These are phyloP conservation scores for Pseudozyma flocculosa DNA, from an alignment of 1,284 basidiomycete species.

Conservation along the genomic window DNA sequence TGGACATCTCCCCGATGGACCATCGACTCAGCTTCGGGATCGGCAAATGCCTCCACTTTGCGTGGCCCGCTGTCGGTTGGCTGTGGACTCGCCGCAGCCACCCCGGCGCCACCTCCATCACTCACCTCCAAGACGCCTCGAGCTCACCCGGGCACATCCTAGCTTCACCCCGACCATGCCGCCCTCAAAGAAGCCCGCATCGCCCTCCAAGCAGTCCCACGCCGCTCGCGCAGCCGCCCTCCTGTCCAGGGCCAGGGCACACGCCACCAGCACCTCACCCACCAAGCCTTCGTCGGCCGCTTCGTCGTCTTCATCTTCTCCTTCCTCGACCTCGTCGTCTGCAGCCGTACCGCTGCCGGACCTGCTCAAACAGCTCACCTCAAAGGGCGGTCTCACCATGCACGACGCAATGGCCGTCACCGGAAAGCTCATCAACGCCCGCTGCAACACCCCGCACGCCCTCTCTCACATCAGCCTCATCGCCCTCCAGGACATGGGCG, in stretches of 20 bases:
- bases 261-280: constrained; percentile 13
- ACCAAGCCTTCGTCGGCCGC: constrained; percentile 4
- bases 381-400: constrained; percentile 33
- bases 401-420: constrained; percentile 43
- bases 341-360: constrained; percentile 25
- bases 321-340: background rate
- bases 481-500: constrained; percentile 37
- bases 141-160: no score
- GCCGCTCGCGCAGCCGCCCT: constrained; percentile 27
- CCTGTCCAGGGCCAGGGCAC: constrained; percentile 25
- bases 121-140: no score
- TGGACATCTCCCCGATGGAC: no score
- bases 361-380: constrained; percentile 28
- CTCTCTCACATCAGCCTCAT: constrained; percentile 30
- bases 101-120: no score
- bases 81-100: no score
- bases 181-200: constrained; percentile 15
- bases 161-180: constrained; percentile 8
- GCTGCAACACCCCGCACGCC: constrained; percentile 26
- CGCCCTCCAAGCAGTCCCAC: constrained; percentile 22
- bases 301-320: background rate
- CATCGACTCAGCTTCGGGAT: no score
- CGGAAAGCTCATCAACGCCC: constrained; percentile 42
- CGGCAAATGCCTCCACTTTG: no score
- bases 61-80: no score